Evolutionary conservation across 1,139 yeast genomes (phyloP).

Genomic region (Pichia sp.): DNA sequence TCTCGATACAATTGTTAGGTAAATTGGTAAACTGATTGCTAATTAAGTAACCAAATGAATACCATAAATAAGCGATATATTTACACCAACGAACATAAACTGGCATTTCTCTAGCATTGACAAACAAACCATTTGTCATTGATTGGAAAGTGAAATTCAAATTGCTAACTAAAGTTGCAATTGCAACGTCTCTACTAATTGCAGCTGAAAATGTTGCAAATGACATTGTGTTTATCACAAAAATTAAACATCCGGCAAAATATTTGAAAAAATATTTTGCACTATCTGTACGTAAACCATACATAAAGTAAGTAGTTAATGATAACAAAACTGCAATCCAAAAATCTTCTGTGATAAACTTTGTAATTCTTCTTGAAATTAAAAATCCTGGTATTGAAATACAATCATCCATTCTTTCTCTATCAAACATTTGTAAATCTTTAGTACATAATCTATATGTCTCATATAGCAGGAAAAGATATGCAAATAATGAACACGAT

Average conservation of each 20-base stretch:
- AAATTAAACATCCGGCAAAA: conserved; percentile 51
- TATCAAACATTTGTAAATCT: conserved; percentile 63
- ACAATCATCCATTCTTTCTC: conserved; percentile 69
- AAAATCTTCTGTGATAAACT: conserved; percentile 62
- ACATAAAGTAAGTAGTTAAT: conserved; percentile 65
- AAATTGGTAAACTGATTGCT: conserved; percentile 61
- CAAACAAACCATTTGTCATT: conserved; percentile 76
- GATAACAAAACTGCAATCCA: conserved; percentile 56
- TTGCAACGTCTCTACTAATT: conserved; percentile 54
- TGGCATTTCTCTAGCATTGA: conserved; percentile 67
- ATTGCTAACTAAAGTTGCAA: conserved; percentile 57
- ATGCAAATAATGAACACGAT: conserved; percentile 59
- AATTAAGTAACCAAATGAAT: conserved; percentile 61
- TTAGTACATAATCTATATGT: conserved; percentile 60
- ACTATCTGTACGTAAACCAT: conserved; percentile 51
- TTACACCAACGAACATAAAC: conserved; percentile 83
- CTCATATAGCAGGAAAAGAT: conserved; percentile 63
- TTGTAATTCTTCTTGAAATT: conserved; percentile 58
- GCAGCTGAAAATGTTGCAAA: conserved; percentile 53
- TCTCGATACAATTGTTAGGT: conserved; percentile 29
- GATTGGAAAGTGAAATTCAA: conserved; percentile 64
- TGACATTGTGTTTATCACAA: conserved; percentile 49
- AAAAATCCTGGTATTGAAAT: conserved; percentile 63
- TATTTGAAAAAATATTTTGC: conserved; percentile 51
- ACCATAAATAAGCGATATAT: conserved; percentile 71